Base-by-base conservation (phyloP, 2,329 filamentous ascomycete genomes). In the Ustilaginoidea virens region DNA sequence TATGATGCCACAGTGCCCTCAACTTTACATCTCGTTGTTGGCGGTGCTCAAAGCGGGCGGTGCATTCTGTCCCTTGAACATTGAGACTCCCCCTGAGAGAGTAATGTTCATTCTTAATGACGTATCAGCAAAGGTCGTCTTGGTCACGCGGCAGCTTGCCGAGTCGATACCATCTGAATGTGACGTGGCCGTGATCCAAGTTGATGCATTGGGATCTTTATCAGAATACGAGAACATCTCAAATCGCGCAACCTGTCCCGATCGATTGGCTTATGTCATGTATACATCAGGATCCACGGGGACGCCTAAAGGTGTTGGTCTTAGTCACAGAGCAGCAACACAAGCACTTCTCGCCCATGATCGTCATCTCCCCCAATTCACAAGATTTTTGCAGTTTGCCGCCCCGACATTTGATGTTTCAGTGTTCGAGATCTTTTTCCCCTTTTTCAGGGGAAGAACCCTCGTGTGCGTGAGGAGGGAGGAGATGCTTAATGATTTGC, bases 391-490 rank as follows among this genome's bases (percentile, higher is more conserved):
- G 1, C 86, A 94, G 48, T 93, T 93, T 49, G 86, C 86, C 4
- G 78, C 83, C 3, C 82, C 86, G 1, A 93, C 85, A 0, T 94
- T 94, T 47, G 86, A 94, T 50, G 86, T 94, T 6, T 92, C 82
- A 0, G 77, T 93, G 5, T 94, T 94, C 47, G 86, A 94, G 47
- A 86, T 92, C 5, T 93, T 93, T 61, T 93, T 93, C 39, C 80
- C 86, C 0, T 58, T 86, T 11, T 77, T 74, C 36, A 64, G 82
- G 33, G 79, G 79, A 3, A 60, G 59, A 14, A 92, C 82, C 0
- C 56, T 94, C 2, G 69, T 87, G 27, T 69, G 71, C 31, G 82
- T 76, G 39, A 66, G 73, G 32, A 69, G 85, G 17, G 59, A 62
- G 27, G 60, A 69, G 19, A 70, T 93, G 60, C 61, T 94, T 23